Percentiles rank a stretch among this genome's conserved stretches.
Evolutionary conservation across 192 early-diverging fungal species (phyloP).

Genomic region (Linnemannia exigua): DNA sequence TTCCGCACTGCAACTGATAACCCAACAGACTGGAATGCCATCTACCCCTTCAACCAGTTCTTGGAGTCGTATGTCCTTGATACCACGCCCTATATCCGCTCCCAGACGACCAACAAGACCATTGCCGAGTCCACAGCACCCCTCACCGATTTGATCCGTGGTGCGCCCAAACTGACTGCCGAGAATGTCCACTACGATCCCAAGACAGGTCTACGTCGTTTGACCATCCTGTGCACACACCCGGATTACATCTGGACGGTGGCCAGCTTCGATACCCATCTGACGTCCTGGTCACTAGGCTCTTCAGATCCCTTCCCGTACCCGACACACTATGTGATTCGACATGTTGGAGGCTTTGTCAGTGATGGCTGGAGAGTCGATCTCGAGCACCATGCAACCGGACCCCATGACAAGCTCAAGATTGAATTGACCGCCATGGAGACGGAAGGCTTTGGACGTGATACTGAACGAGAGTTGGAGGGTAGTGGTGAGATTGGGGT

Average conservation of each 20-base stretch:
- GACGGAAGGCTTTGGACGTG: slow-evolving; percentile 57
- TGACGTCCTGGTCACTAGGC: slow-evolving; percentile 21
- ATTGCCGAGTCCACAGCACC: slow-evolving; percentile 17
- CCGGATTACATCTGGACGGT: slow-evolving; percentile 34
- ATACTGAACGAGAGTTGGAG: slow-evolving; percentile 54
- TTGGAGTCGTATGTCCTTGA: slow-evolving; percentile 60
- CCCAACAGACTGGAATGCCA: slow-evolving; percentile 66
- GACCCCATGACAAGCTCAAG: slow-evolving; percentile 55
- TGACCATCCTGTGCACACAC: slow-evolving; percentile 27
- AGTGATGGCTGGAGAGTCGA: slow-evolving; percentile 61
- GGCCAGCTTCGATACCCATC: slow-evolving; percentile 25
- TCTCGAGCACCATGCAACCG: slow-evolving; percentile 48
- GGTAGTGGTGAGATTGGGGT: slow-evolving; percentile 56
- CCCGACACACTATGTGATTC: slow-evolving; percentile 29
- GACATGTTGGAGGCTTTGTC: slow-evolving; percentile 62
- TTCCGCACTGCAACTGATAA: slow-evolving; percentile 43
- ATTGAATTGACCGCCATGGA: slow-evolving; percentile 65
- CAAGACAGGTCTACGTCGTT: slow-evolving; percentile 14
- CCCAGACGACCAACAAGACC: slow-evolving; percentile 23
- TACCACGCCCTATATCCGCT: slow-evolving; percentile 19
- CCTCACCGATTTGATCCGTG: slow-evolving; percentile 19
- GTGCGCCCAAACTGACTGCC: slow-evolving; percentile 17
- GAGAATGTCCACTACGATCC: slow-evolving; percentile 25
- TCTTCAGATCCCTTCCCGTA: slow-evolving; percentile 32
- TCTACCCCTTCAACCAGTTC: slow-evolving; percentile 76